A percentile compares a stretch with the other conserved stretches of the same genome.
Conservation (phyloP, 23 red algal genomes). For the Cyanidium caldarium region DNA sequence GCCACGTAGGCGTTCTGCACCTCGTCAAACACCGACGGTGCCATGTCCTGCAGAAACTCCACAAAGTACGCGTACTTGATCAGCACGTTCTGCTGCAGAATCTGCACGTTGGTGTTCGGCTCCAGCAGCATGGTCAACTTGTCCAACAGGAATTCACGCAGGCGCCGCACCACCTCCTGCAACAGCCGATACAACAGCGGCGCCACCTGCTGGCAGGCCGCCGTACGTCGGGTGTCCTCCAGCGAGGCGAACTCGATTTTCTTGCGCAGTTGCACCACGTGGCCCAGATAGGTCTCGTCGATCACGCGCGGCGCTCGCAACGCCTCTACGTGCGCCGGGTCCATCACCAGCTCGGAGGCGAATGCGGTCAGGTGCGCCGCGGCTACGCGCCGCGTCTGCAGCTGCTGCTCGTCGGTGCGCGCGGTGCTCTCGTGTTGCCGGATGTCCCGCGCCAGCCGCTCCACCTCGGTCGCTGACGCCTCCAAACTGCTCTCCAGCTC, state of each 20-base stretch:
- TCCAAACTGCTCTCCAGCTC: too few species aligned
- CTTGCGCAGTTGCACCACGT: conserved; percentile 34
- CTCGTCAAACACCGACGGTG: conserved; percentile 29
- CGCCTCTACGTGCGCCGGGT: neutral
- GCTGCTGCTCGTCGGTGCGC: too few species aligned
- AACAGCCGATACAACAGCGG: conserved; percentile 28
- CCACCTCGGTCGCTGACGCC: too few species aligned
- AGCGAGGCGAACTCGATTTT: conserved; percentile 49
- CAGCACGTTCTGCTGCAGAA: conserved; percentile 86
- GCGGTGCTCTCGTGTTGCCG: too few species aligned
- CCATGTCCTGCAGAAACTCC: conserved; percentile 60
- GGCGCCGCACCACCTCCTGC: conserved; percentile 24
- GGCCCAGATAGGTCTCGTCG: neutral
- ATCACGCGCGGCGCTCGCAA: neutral
- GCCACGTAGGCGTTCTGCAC: conserved; percentile 39
- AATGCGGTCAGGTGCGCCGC: neutral
- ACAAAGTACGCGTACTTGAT: conserved; percentile 46
- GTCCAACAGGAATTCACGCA: conserved; percentile 40
- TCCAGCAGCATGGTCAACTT: conserved; percentile 51
- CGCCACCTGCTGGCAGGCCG: conserved; percentile 36
- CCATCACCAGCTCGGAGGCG: neutral
- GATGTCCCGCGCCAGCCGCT: too few species aligned
- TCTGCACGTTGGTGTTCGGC: conserved; percentile 95
- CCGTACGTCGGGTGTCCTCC: conserved; percentile 33
- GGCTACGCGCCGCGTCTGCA: neutral